Evolutionary conservation across 163 green algal species (phyloP).

Genomic region (Scenedesmus sp.): DNA sequence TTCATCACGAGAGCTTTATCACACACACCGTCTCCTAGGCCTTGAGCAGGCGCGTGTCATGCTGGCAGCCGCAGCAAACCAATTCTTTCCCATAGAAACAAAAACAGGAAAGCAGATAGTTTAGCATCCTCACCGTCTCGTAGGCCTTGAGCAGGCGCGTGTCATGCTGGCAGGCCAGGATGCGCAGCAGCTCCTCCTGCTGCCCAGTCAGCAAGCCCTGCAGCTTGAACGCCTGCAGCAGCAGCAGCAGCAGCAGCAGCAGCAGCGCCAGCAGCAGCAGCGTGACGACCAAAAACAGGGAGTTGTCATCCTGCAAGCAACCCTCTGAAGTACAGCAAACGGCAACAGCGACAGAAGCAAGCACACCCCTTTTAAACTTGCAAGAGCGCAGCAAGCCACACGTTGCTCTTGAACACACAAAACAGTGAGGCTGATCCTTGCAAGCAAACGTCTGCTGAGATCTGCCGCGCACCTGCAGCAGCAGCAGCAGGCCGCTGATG

Average conservation of each 20-base stretch:
- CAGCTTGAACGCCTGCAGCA: constrained; percentile 54
- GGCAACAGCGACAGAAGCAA: too few species aligned
- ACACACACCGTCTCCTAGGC: constrained; percentile 36
- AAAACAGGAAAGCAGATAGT: too few species aligned
- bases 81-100: too few species aligned
- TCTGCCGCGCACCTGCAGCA: constrained; percentile 29
- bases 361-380: too few species aligned
- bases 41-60: constrained; percentile 54
- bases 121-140: constrained; percentile 17
- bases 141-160: constrained; percentile 47
- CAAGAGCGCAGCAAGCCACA: too few species aligned
- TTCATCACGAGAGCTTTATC: background rate
- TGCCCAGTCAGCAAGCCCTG: constrained; percentile 52
- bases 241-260: constrained; percentile 59
- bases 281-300: background rate
- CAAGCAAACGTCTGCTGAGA: background rate
- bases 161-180: constrained; percentile 61
- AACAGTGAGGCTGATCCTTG: background rate
- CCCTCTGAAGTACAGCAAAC: too few species aligned
- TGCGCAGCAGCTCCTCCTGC: constrained; percentile 57
- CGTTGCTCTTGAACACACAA: background rate
- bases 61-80: constrained; percentile 38
- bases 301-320: background rate
- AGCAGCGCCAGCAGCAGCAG: background rate
- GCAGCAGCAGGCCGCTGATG: constrained; percentile 55